Evolutionary conservation across 2,329 filamentous ascomycete species (phyloP), one percentile per base, ranked within the genome.

Genomic region (Aphanoascus verrucosus): DNA sequence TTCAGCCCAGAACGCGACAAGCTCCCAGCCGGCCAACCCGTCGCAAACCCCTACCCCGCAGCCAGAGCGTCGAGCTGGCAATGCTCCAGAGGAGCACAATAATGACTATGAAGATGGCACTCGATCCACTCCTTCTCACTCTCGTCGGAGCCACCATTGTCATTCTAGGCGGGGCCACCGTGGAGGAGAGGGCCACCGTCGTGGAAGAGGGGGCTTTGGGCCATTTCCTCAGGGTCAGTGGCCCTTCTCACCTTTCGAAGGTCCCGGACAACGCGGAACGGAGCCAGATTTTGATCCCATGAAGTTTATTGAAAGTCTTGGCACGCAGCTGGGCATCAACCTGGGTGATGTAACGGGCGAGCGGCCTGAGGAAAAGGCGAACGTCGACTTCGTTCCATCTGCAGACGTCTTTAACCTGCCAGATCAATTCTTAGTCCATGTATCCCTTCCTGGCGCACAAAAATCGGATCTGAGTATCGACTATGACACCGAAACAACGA

Each of bases 401-500:
- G 65, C 64, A 32, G 88, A 94, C 65, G 72, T 90, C 58, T 93
- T 91, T 73, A 79, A 84, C 65, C 85, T 83, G 4, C 69, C 80
- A 5, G 69, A 72, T 32, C 69, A 80, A 12, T 89, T 82, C 65
- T 72, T 88, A 42, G 71, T 93, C 7, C 86, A 93, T 67, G 64
- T 81, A 46, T 83, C 86, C 1, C 76, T 94, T 0, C 86, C 88
- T 0, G 88, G 88, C 23, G 86, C 84, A 1, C 83, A 83, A 70
- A 90, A 89, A 69, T 79, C 87, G 62, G 86, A 93, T 62, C 73
- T 93, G 5, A 84, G 79, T 54, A 80, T 93, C 44, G 83, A 83
- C 66, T 94, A 85, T 80, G 81, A 91, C 60, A 75, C 79, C 0
- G 83, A 87, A 55, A 81, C 80, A 63, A 77, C 75, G 45, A 73